Evolutionary conservation across 129 eudicot species (phyloP).

Genomic region (Escallonia rubra): DNA sequence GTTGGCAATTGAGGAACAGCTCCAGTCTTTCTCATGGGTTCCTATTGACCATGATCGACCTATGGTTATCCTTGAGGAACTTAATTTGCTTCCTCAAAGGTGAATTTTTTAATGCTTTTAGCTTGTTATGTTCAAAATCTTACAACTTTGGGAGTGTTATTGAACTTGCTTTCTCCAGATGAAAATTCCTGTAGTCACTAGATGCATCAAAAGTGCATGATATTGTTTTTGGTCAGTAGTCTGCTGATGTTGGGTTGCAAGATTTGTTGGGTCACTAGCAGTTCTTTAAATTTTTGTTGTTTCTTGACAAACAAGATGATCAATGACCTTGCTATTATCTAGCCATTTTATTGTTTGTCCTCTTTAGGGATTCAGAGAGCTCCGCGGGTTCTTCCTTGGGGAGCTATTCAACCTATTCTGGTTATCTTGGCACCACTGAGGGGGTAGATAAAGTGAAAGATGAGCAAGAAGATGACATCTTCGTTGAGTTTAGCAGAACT

Average conservation of each 20-base stretch:
- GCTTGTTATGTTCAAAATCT: not conserved
- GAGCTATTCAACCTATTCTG: constrained; percentile 8
- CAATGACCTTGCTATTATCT: not conserved
- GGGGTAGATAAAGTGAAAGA: not conserved
- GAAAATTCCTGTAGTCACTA: not conserved
- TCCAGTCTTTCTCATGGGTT: constrained; percentile 1
- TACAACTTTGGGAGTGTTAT: not conserved
- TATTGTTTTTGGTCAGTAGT: not conserved
- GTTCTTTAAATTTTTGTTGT: not conserved
- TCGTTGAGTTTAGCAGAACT: constrained; percentile 2
- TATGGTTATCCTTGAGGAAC: not conserved
- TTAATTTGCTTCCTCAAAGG: constrained; percentile 9
- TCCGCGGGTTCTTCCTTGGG: constrained; percentile 6
- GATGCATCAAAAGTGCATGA: not conserved
- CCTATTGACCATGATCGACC: constrained; percentile 6
- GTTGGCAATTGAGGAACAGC: constrained; percentile 7
- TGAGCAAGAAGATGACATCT: constrained; percentile 1
- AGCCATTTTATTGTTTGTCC: not conserved
- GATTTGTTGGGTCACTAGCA: not conserved
- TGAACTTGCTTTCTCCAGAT: not conserved
- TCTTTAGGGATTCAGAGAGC: constrained; percentile 13
- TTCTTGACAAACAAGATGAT: not conserved
- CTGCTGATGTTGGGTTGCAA: not conserved
- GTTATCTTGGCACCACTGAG: not conserved
- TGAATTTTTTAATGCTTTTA: not conserved